Base-by-base conservation (phyloP, 768 basidiomycete genomes). In the Suillus brevipes region DNA sequence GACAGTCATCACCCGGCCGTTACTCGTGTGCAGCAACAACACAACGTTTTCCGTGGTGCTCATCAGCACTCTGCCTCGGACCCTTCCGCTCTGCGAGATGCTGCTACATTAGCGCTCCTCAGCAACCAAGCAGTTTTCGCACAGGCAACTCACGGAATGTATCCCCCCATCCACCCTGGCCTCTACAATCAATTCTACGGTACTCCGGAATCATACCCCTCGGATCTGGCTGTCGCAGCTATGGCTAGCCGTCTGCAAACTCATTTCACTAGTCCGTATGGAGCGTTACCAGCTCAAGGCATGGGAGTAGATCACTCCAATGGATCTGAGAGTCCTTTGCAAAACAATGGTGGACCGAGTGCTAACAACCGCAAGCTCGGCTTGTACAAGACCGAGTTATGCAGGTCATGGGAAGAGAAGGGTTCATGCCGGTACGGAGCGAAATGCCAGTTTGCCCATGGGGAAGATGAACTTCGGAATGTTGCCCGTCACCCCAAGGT, bases 361-460 rank as follows among this genome's bases (percentile, higher is more conserved):
- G 91, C 93, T 12, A 95, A 95, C 79, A 96, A 96, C 74, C 85
- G 94, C 70, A 96, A 96, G 80, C 78, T 95, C 31, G 92, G 91
- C 20, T 73, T 96, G 56, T 96, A 96, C 82, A 96, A 96, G 82
- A 95, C 94, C 0, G 91, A 94, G 75, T 69, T 95, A 56, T 95
- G 94, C 77, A 82, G 91, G 67, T 95, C 94, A 74, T 95, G 94
- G 93, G 93, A 95, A 75, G 93, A 95, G 78, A 95, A 95, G 74
- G 92, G 92, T 3, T 78, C 86, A 18, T 95, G 93, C 74, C 84
- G 94, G 40, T 96, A 96, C 70, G 92, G 91, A 6, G 76, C 87
- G 59, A 95, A 95, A 78, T 96, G 94, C 73, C 94, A 96, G 75
- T 96, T 96, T 74, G 94, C 94, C 31, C 94, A 96, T 73, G 95